Percentiles rank a stretch among this genome's conserved stretches.
Conservation (phyloP, 1,284 basidiomycete genomes). For the Heterobasidion annosum region DNA sequence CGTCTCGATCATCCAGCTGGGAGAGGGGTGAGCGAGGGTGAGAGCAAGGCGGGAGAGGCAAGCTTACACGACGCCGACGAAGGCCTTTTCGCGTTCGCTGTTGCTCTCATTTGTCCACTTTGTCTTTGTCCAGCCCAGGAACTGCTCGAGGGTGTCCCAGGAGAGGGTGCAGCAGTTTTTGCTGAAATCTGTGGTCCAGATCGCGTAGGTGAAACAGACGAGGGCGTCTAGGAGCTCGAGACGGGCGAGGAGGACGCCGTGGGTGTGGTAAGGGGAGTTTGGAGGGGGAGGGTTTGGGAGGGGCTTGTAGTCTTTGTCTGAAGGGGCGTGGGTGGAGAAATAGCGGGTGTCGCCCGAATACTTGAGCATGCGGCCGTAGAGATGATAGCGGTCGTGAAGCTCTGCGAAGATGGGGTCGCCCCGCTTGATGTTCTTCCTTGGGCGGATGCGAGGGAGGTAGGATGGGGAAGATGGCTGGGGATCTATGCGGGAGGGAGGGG, state of each 20-base stretch:
- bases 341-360: constrained; percentile 69
- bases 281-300: constrained; percentile 51
- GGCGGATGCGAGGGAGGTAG: constrained; percentile 19
- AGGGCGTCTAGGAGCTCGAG: constrained; percentile 69
- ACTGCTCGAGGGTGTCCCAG: constrained; percentile 56
- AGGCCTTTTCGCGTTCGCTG: constrained; percentile 63
- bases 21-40: constrained; percentile 20
- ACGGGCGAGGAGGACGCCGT: constrained; percentile 59
- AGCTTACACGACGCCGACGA: constrained; percentile 68
- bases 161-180: constrained; percentile 39
- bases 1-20: constrained; percentile 64
- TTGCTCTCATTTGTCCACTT: constrained; percentile 57
- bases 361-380: constrained; percentile 56
- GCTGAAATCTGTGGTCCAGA: constrained; percentile 60
- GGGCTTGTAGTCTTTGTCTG: constrained; percentile 53
- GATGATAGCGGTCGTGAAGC: constrained; percentile 56
- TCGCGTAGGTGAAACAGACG: constrained; percentile 63
- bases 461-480: constrained; percentile 12
- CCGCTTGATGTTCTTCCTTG: constrained; percentile 34
- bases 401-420: constrained; percentile 25
- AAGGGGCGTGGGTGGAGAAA: constrained; percentile 58
- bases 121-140: constrained; percentile 55
- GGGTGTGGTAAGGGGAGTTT: constrained; percentile 59
- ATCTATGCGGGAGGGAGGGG: constrained; percentile 5
- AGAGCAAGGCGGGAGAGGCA: constrained; percentile 13